Percentiles rank a stretch among this genome's conserved stretches.
Evolutionary conservation across 2,329 filamentous ascomycete genomes (phyloP).

Genomic region (Fusarium veterinarium): DNA sequence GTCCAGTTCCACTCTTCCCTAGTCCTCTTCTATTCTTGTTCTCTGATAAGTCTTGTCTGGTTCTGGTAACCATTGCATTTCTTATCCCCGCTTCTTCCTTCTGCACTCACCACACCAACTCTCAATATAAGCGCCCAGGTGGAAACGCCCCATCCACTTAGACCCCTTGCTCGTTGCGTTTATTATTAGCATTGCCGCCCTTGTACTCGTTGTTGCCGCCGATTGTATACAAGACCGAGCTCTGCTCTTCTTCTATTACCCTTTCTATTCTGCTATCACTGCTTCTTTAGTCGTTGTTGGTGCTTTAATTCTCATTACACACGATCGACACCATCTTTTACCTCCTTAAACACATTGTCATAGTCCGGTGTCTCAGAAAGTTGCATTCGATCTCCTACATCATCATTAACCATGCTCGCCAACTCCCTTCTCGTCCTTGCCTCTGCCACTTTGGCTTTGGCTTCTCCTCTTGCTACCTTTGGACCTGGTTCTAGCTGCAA

Average conservation of each 20-base stretch:
- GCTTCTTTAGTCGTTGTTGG: conserved; percentile 33
- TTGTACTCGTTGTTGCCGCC: conserved; percentile 35
- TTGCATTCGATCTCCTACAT: conserved; percentile 15
- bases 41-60: not conserved
- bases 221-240: conserved; percentile 27
- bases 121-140: conserved; percentile 45
- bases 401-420: conserved; percentile 47
- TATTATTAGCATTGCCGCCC: conserved; percentile 47
- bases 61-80: conserved; percentile 13
- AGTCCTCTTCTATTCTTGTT: conserved; percentile 7
- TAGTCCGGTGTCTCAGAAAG: conserved; percentile 23
- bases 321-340: conserved; percentile 36
- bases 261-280: conserved; percentile 10
- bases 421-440: conserved; percentile 50
- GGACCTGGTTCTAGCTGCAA: conserved; percentile 33
- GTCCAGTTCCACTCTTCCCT: not conserved
- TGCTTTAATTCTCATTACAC: conserved; percentile 2
- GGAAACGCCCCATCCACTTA: conserved; percentile 39
- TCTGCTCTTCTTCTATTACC: conserved; percentile 15
- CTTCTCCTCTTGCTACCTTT: conserved; percentile 41
- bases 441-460: conserved; percentile 49
- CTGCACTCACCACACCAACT: conserved; percentile 36
- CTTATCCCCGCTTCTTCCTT: conserved; percentile 21
- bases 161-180: conserved; percentile 37
- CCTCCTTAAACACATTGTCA: conserved; percentile 16